Evolutionary conservation across 139 green algal genomes (phyloP).

Genomic region (Limnomonas spitsbergensis): DNA sequence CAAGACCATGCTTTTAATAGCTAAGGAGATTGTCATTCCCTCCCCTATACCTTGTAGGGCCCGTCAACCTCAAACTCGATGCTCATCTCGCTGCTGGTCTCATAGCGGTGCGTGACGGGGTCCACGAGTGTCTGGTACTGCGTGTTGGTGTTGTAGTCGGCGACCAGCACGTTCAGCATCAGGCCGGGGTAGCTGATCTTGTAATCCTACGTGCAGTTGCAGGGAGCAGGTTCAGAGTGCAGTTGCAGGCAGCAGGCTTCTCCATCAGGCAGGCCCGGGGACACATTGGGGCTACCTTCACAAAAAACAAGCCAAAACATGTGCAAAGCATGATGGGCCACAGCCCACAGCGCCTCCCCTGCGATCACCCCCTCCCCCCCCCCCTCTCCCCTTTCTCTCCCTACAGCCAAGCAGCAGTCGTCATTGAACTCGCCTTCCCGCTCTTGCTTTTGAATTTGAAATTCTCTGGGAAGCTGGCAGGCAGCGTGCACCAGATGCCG

Average conservation of each 20-base stretch:
- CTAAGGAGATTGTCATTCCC: too few species aligned
- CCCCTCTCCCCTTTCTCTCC: too few species aligned
- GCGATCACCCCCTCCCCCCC: too few species aligned
- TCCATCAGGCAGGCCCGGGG: background rate
- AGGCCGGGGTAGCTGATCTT: conserved; percentile 89
- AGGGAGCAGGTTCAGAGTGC: background rate
- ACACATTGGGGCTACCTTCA: too few species aligned
- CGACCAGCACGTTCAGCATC: conserved; percentile 96
- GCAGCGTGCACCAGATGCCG: conserved; percentile 96
- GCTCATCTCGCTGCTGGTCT: conserved; percentile 81
- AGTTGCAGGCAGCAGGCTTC: background rate
- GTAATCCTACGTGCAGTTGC: background rate
- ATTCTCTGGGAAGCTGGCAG: conserved; percentile 91
- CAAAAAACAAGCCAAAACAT: too few species aligned
- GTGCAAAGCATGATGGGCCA: too few species aligned
- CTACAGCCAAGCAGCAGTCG: too few species aligned
- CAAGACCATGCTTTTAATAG: too few species aligned
- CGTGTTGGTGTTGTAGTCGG: conserved; percentile 92
- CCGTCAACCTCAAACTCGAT: conserved; percentile 98
- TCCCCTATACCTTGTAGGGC: conserved; percentile 77
- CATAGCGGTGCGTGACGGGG: conserved; percentile 57
- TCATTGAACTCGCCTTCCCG: too few species aligned
- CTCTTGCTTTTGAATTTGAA: conserved; percentile 76
- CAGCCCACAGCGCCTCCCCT: too few species aligned
- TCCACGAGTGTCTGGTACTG: conserved; percentile 77